Evolutionary conservation across 345 rosid species (phyloP).

Genomic region (Euphorbia pulcherrima): DNA sequence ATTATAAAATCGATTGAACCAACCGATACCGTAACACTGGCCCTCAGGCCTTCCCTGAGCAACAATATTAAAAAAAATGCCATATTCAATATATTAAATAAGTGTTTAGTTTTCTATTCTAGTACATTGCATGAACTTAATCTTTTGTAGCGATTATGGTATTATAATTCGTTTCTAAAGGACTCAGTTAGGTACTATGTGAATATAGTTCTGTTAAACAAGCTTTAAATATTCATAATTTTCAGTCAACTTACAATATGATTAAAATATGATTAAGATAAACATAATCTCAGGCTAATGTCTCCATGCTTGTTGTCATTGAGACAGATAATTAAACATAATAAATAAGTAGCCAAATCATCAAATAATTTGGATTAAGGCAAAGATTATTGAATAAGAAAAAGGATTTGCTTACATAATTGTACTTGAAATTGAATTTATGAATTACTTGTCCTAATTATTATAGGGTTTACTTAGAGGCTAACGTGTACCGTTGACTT

Average conservation of each 20-base stretch:
- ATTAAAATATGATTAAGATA: not conserved
- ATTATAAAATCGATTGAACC: too few relatives aligned
- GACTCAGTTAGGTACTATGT: too few relatives aligned
- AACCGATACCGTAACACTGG: too few relatives aligned
- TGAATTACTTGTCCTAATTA: slow-evolving; percentile 29
- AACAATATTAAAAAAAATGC: too few relatives aligned
- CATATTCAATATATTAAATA: too few relatives aligned
- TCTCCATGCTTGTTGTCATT: slow-evolving; percentile 25
- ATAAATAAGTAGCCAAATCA: slow-evolving; percentile 10
- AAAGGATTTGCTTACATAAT: slow-evolving; percentile 12
- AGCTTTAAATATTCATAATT: too few relatives aligned
- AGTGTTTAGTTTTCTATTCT: too few relatives aligned
- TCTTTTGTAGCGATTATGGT: too few relatives aligned
- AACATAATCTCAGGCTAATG: slow-evolving; percentile 21
- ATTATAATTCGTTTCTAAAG: too few relatives aligned
- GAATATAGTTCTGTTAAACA: too few relatives aligned
- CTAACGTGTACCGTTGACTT: slow-evolving; percentile 28
- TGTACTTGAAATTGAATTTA: slow-evolving; percentile 13
- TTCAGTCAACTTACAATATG: not conserved
- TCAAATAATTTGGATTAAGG: not conserved
- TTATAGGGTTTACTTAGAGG: slow-evolving; percentile 26
- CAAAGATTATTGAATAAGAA: not conserved
- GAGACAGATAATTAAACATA: slow-evolving; percentile 16
- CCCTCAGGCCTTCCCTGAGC: too few relatives aligned
- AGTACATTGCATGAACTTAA: too few relatives aligned